phyloP scores from a whole-genome alignment of 2,329 filamentous ascomycete species.

The Microdochium nivale region DNA sequence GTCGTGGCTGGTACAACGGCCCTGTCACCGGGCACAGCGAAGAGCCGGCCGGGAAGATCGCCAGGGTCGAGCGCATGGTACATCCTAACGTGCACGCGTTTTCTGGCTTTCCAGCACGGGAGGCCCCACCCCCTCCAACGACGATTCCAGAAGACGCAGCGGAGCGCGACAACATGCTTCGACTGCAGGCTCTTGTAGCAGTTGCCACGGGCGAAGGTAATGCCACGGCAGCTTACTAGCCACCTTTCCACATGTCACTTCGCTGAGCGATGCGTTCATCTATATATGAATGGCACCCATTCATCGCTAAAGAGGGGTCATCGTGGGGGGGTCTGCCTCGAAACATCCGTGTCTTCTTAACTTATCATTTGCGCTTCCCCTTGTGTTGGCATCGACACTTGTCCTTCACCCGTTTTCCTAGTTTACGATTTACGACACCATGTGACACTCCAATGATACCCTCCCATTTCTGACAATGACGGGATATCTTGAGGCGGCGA shows the following conservation, averaged over 20 bases:
- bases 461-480: neutral
- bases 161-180: slow-evolving; percentile 37
- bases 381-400: neutral
- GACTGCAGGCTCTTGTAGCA: slow-evolving; percentile 55
- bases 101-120: slow-evolving; percentile 37
- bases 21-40: slow-evolving; percentile 29
- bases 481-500: neutral
- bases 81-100: slow-evolving; percentile 48
- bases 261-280: too few species aligned
- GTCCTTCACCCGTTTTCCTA: slow-evolving; percentile 9
- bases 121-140: slow-evolving; percentile 17
- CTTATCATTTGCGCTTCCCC: neutral
- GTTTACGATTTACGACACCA: slow-evolving; percentile 19
- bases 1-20: slow-evolving; percentile 65
- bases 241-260: too few species aligned
- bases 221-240: slow-evolving; percentile 20
- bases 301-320: too few species aligned
- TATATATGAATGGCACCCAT: slow-evolving; percentile 1
- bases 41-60: slow-evolving; percentile 26
- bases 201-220: slow-evolving; percentile 51
- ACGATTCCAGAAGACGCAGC: slow-evolving; percentile 24
- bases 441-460: neutral
- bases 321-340: neutral
- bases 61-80: slow-evolving; percentile 46
- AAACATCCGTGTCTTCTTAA: too few species aligned